phyloP scores from a whole-genome alignment of 116 monocot species.

The Cymodocea nodosa region DNA sequence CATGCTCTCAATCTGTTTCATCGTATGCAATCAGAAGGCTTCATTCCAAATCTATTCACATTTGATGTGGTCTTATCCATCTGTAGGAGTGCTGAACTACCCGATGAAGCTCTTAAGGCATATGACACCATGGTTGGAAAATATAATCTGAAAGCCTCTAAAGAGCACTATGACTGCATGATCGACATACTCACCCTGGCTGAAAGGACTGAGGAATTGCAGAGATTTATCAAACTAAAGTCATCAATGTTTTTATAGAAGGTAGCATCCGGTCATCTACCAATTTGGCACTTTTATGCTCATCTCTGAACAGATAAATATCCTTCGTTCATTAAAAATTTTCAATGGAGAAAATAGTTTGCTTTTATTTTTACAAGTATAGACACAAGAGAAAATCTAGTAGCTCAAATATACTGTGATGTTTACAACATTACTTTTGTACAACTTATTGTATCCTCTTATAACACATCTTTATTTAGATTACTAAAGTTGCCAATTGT shows the following conservation, averaged over 20 bases:
- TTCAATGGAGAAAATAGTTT: too few relatives aligned
- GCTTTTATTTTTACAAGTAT: too few relatives aligned
- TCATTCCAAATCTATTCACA: constrained; percentile 51
- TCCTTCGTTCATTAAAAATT: not conserved
- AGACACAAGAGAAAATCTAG: too few relatives aligned
- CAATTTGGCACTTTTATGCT: not conserved
- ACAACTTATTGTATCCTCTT: too few relatives aligned
- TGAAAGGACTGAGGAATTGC: constrained; percentile 37
- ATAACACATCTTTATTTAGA: too few relatives aligned
- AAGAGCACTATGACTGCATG: constrained; percentile 42
- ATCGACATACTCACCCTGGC: constrained; percentile 37
- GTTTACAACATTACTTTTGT: too few relatives aligned
- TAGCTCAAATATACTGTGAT: too few relatives aligned
- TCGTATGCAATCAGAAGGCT: constrained; percentile 38
- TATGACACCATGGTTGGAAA: constrained; percentile 51
- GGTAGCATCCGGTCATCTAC: not conserved
- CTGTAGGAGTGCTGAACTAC: constrained; percentile 30
- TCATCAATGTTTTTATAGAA: constrained; percentile 15
- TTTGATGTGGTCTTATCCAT: constrained; percentile 48
- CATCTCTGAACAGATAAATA: not conserved
- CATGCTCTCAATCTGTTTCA: constrained; percentile 58
- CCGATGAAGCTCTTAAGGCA: constrained; percentile 35
- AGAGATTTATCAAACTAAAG: constrained; percentile 35
- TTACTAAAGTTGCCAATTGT: too few relatives aligned
- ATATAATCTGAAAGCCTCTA: constrained; percentile 43